Conservation (phyloP, 768 basidiomycete genomes). For the Agaricus sinodeliciosus region DNA sequence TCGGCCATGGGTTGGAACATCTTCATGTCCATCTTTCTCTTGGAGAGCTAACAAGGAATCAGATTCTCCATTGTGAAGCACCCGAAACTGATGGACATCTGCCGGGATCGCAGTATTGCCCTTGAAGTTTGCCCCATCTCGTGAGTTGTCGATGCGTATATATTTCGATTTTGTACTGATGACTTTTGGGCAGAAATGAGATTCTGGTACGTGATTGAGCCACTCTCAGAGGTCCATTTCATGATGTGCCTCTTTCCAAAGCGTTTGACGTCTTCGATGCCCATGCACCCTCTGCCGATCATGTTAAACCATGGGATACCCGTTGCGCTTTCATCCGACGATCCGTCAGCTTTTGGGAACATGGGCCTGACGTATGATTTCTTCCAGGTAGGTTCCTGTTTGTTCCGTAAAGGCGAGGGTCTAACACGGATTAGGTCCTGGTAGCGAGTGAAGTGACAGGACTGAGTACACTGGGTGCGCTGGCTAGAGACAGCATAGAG, state of each 20-base stretch:
- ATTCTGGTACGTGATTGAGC: constrained; percentile 43
- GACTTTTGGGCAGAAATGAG: constrained; percentile 48
- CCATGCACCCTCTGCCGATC: constrained; percentile 70
- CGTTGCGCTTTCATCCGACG: constrained; percentile 67
- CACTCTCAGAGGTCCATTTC: not conserved
- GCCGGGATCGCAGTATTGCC: constrained; percentile 55
- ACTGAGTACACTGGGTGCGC: constrained; percentile 50
- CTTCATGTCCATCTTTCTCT: not conserved
- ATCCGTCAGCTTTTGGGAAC: constrained; percentile 72
- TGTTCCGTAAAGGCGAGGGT: not conserved
- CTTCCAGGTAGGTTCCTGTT: constrained; percentile 46
- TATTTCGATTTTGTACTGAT: not conserved
- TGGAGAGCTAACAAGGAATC: not conserved
- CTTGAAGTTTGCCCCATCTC: constrained; percentile 80
- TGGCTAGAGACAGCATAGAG: constrained; percentile 62
- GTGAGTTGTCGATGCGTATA: constrained; percentile 33
- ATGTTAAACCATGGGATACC: constrained; percentile 68
- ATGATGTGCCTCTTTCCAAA: constrained; percentile 18
- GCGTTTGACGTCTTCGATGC: constrained; percentile 75
- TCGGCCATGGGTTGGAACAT: constrained; percentile 63
- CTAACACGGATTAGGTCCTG: constrained; percentile 38
- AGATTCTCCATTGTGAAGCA: constrained; percentile 76
- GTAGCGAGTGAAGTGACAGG: constrained; percentile 63
- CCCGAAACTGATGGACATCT: constrained; percentile 62
- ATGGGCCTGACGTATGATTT: constrained; percentile 76